Base-by-base conservation (phyloP, 176 grass and related monocot species). In the Ampelocalamus luodianensis region DNA sequence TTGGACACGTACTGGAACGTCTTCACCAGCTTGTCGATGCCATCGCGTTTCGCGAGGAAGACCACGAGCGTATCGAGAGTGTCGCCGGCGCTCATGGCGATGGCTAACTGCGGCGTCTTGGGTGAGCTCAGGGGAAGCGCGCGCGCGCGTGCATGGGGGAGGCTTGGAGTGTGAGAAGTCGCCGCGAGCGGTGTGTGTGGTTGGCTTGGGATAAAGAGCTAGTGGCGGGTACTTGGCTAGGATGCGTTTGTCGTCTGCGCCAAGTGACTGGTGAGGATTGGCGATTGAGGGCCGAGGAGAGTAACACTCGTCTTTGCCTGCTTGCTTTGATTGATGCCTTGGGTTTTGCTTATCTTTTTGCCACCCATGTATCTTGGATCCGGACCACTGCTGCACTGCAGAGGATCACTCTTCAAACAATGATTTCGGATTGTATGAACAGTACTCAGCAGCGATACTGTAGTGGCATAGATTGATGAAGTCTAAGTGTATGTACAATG, bases 1-100 rank as follows among this genome's bases (percentile, higher is more conserved):
- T 99, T 99, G 12, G 96, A 94, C 68, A 99, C 96, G 80, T 99
- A 99, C 82, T 99, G 96, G 91, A 94, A 94, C 77, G 96, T 99
- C 89, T 99, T 99, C 8, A 99, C 96, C n/a, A 99, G 91, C 91
- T 99, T 99, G 90, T 96, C 96, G 59, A 99, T 86, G 86, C 96
- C 96, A 15, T 99, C 96, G 67, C 93, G 90, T 83, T 99, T 99
- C 36, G 96, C 96, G 32, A 99, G 93, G 91, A 99, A 99, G 81
- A 96, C 79, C 88, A 99, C 93, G 3, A 99, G 93, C 90, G 94
- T 99, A 93, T 99, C 96, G 45, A 96, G 70, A 40, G 91, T 92
- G 86, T 99, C 96, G 66, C 93, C 87, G 67, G 72, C 79, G 88
- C 87, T 91, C 79, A 92, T 93, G 78, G 82, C 50, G 62, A 8